Evolutionary conservation across 352 stramenopile species (phyloP).

Genomic region (Phytophthora citrophthora): DNA sequence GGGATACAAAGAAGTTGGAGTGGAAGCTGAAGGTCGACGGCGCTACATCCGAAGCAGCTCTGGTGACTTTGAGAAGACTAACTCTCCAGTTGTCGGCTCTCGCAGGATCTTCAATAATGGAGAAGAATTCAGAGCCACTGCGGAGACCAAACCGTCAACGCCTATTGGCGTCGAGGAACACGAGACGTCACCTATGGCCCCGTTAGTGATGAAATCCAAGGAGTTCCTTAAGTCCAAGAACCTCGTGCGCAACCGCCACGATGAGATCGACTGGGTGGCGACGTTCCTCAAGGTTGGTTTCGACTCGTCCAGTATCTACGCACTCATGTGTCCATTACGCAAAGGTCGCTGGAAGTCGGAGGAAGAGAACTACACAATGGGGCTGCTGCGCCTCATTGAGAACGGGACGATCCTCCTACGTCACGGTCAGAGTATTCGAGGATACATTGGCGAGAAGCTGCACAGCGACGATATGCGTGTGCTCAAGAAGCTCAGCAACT

Average conservation of each 20-base stretch:
- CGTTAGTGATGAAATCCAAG: constrained; percentile 69
- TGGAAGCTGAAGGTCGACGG: constrained; percentile 3
- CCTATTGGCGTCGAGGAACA: not conserved
- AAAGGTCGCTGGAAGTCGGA: constrained; percentile 80
- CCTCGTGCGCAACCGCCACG: constrained; percentile 73
- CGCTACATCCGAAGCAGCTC: constrained; percentile 9
- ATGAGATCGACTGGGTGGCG: constrained; percentile 82
- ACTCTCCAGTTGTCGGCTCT: not conserved
- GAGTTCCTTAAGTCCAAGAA: constrained; percentile 65
- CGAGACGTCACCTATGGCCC: constrained; percentile 54
- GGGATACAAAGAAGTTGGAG: too few species aligned
- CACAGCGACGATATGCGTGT: constrained; percentile 87
- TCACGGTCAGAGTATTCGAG: constrained; percentile 72
- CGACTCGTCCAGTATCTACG: constrained; percentile 75
- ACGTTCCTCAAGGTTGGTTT: constrained; percentile 81
- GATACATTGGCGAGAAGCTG: constrained; percentile 76
- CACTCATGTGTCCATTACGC: constrained; percentile 73
- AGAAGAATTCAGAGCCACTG: constrained; percentile 1
- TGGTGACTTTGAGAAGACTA: not conserved
- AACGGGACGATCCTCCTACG: constrained; percentile 63
- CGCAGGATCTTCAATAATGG: constrained; percentile 4
- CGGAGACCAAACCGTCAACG: not conserved
- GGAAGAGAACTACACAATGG: constrained; percentile 78
- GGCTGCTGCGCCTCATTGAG: constrained; percentile 69
- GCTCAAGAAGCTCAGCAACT: constrained; percentile 87